Evolutionary conservation across 768 basidiomycete genomes (phyloP).

Genomic region (Xerocomellus dryophilus): DNA sequence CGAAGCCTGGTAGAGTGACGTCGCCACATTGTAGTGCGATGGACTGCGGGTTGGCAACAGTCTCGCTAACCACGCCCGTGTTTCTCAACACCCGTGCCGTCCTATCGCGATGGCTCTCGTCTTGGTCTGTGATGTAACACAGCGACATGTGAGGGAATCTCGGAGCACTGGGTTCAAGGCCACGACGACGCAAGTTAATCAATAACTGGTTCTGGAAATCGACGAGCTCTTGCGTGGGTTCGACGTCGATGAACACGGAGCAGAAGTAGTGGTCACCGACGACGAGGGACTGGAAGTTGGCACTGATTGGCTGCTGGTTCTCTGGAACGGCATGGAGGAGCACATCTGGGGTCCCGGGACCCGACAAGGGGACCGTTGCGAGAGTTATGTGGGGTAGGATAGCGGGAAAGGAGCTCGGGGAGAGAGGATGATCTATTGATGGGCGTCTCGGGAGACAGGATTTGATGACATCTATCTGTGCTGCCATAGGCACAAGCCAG

Average conservation of each 20-base stretch:
- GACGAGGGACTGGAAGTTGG: slow-evolving; percentile 52
- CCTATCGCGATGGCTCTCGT: slow-evolving; percentile 50
- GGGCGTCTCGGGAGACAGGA: slow-evolving; percentile 45
- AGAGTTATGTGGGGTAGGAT: slow-evolving; percentile 76
- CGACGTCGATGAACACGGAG: slow-evolving; percentile 60
- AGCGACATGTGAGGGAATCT: slow-evolving; percentile 71
- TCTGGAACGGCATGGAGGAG: slow-evolving; percentile 42
- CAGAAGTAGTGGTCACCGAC: slow-evolving; percentile 66
- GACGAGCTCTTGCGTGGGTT: slow-evolving; percentile 43
- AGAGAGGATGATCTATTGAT: slow-evolving; percentile 15
- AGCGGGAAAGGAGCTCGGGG: slow-evolving; percentile 49
- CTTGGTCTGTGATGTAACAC: slow-evolving; percentile 69
- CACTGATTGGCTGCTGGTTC: slow-evolving; percentile 34
- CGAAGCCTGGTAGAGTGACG: slow-evolving; percentile 43
- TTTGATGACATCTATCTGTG: slow-evolving; percentile 43
- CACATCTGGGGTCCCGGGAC: slow-evolving; percentile 2
- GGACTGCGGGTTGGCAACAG: slow-evolving; percentile 23
- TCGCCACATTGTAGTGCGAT: slow-evolving; percentile 25
- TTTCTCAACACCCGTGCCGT: slow-evolving; percentile 44
- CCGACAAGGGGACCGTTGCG: slow-evolving; percentile 36
- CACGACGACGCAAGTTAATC: slow-evolving; percentile 30
- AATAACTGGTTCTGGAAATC: slow-evolving; percentile 50
- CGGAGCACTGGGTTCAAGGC: slow-evolving; percentile 48
- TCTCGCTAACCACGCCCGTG: slow-evolving; percentile 33
- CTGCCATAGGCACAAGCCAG: slow-evolving; percentile 65